A percentile compares a stretch with the other conserved stretches of the same genome.
Conservation (phyloP, 1,284 basidiomycete species). For the Singerocomus rubriflavus region DNA sequence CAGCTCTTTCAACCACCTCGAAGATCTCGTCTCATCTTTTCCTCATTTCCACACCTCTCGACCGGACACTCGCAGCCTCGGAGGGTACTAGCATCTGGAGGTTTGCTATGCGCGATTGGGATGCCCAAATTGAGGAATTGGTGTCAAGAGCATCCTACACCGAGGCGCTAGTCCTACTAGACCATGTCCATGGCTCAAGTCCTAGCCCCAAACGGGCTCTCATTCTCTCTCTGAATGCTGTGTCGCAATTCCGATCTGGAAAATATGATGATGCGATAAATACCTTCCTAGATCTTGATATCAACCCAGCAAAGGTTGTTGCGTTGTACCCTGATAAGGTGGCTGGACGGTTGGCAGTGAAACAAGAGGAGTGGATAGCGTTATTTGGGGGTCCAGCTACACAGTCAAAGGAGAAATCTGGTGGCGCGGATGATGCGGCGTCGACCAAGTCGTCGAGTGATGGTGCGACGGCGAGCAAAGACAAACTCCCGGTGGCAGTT, state of each 20-base stretch:
- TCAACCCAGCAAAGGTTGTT: constrained; percentile 92
- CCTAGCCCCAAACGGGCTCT: constrained; percentile 54
- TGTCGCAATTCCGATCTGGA: constrained; percentile 69
- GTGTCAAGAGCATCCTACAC: constrained; percentile 69
- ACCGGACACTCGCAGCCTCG: constrained; percentile 54
- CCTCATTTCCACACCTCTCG: constrained; percentile 70
- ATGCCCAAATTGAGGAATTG: constrained; percentile 83
- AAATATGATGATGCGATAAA: constrained; percentile 81
- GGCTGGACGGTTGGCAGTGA: constrained; percentile 74
- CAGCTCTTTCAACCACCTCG: constrained; percentile 19
- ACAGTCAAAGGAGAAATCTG: constrained; percentile 14
- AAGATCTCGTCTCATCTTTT: constrained; percentile 49
- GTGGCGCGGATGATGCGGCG: constrained; percentile 28
- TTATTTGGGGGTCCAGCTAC: constrained; percentile 77
- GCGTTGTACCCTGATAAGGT: constrained; percentile 84
- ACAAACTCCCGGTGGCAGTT: constrained; percentile 25
- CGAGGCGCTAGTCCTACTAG: constrained; percentile 81
- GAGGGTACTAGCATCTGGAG: constrained; percentile 82
- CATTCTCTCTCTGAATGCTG: constrained; percentile 70
- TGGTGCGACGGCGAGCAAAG: constrained; percentile 16
- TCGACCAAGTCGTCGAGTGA: constrained; percentile 28
- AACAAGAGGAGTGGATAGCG: constrained; percentile 74
- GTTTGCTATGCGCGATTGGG: constrained; percentile 71
- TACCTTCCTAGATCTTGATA: constrained; percentile 82
- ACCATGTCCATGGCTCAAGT: constrained; percentile 35